Evolutionary conservation across 2,329 filamentous ascomycete species (phyloP), one percentile per base, ranked within the genome.

Genomic region (Alternaria viburni): DNA sequence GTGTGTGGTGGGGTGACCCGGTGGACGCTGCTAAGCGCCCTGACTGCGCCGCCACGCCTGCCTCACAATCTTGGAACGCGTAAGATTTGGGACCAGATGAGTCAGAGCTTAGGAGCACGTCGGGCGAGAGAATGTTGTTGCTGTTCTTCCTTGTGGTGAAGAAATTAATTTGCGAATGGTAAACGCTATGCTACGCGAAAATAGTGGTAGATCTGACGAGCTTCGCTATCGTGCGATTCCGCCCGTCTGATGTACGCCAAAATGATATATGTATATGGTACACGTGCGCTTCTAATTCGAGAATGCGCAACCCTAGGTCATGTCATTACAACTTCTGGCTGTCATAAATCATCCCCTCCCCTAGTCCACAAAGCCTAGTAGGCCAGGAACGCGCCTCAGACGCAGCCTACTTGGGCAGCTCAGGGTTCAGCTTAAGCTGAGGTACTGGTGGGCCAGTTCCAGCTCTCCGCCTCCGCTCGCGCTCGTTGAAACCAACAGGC

Each of bases 381-480:
- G 51, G 28, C 32, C 13, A n/a, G 5, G 5, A 5, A 45, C 5
- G 5, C 10, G 10, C 41, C 21, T 51, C 21, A 15, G 43, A 15
- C 17, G 12, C 4, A 23, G 54, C 52, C 65, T 72, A 74, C 57
- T 68, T 66, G 28, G 70, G 70, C 51, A 74, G 65, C 51, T 72
- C 65, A 44, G 65, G 59, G 44, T 67, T 70, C 47, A 72, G 17
- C 56, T 70, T 69, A n/a, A 74, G 68, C 44, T 74, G 77, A 9
- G 81, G 80, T 9, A 79, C 80, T 19, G 83, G 82, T 26, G 84
- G 87, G 3, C 88, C 88, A 10, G 88, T 90, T 4, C 88, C 88
- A 59, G 86, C 87, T 58, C 88, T 83, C 70, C 88, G 83, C 73
- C 88, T 81, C 72, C 88, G 81, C 74, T 90, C 88, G 46, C 88